A percentile compares a stretch with the other conserved stretches of the same genome.
phyloP scores from a whole-genome alignment of 306 rosid genomes.

The Cucurbita argyrosperma region DNA sequence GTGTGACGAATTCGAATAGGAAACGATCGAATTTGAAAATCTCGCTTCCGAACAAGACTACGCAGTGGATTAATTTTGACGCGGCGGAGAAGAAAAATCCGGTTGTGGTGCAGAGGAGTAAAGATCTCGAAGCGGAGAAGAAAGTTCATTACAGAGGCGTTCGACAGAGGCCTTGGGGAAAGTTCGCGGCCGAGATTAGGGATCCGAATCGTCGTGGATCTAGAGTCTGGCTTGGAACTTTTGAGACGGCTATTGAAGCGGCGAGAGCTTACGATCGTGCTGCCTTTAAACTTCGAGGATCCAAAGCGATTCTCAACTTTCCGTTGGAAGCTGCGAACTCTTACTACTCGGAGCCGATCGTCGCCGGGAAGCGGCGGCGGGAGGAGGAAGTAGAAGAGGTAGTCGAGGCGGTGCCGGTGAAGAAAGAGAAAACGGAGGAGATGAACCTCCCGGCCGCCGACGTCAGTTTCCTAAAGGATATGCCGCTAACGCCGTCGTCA shows the following conservation, averaged over 20 bases:
- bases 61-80: conserved; percentile 39
- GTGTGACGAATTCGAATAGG: conserved; percentile 3
- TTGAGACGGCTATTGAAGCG: conserved; percentile 55
- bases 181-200: conserved; percentile 59
- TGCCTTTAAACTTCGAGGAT: conserved; percentile 49
- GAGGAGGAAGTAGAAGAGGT: conserved; percentile 12
- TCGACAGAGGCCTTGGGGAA: conserved; percentile 65
- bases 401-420: conserved; percentile 15
- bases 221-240: conserved; percentile 60
- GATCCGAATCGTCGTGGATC: conserved; percentile 62
- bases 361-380: conserved; percentile 23
- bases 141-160: conserved; percentile 42
- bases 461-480: conserved; percentile 12
- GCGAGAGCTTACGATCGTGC: conserved; percentile 62
- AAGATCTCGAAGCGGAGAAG: not conserved
- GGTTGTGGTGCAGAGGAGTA: not conserved
- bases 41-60: conserved; percentile 36
- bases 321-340: conserved; percentile 29
- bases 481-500: conserved; percentile 71
- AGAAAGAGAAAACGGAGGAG: conserved; percentile 39
- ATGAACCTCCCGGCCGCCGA: not conserved
- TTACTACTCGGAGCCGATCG: not conserved
- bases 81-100: not conserved
- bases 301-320: conserved; percentile 54
- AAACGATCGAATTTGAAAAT: conserved; percentile 39